Base-by-base conservation (phyloP, 225 moss, liverwort and hornwort genomes). In the Thuidium tamariscinum region DNA sequence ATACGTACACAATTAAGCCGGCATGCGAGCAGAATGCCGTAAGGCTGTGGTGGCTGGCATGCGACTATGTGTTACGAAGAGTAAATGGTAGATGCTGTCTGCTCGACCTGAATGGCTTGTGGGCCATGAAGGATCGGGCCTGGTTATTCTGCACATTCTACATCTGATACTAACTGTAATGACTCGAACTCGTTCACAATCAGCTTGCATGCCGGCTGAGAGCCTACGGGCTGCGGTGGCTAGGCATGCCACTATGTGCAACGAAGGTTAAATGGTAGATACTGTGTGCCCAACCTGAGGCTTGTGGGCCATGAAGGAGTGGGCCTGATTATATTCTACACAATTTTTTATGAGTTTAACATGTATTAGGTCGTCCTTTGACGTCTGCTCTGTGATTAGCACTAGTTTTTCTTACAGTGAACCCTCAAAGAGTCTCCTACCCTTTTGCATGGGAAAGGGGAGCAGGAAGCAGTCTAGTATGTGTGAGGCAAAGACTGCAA, bases 21-120 rank as follows among this genome's bases (percentile, higher is more conserved):
- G 80, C 80, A 29, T 86, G 69, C 68, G 3, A 71, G 86, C 57
- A 27, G 61, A 6, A 14, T 7, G 71, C 71, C 3, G 19, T 1
- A 16, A 34, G 55, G 87, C 75, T 82, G 20, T 21, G 37, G 87
- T 87, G 87, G 56, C 34, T 73, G 82, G 87, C 75, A 75, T 82
- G 87, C 76, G 87, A 87, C 87, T 87, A 87, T 77, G 82, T 76
- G 82, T 4, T n/a, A 82, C 76, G 82, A 49, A 87, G 87, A 77
- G 7, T 3, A 17, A 82, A 17, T 59, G n/a, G 76, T 77, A 77
- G 87, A 77, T 87, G 82, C 82, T 87, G 82, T 87, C 68, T 87
- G 87, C 83, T 83, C 82, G 60, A 76, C 87, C 68, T 77, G 83
- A 87, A 68, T 4, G 83, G 77, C 87, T 7, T 32, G 83, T 23